A percentile compares a stretch with the other conserved stretches of the same genome.
These are phyloP conservation scores for Clitopilus hobsonii DNA, from an alignment of 768 basidiomycete species.

Conservation along the genomic window DNA sequence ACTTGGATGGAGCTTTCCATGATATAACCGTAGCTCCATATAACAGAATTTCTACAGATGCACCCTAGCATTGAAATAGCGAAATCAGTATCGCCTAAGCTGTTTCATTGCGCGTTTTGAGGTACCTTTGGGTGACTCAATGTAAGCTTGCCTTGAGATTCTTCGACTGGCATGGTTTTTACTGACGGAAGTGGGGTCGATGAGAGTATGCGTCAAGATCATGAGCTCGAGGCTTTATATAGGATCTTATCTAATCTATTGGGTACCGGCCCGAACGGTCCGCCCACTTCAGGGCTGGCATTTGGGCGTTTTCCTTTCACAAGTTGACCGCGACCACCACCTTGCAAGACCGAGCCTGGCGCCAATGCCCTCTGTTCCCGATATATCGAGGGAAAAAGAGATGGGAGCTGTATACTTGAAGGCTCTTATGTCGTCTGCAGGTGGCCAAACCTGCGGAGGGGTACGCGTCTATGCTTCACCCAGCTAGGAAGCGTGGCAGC, in stretches of 20 bases:
- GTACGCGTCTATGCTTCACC: too few species aligned
- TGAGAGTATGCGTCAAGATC: neutral
- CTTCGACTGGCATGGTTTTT: slow-evolving; percentile 52
- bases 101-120: neutral
- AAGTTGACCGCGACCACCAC: neutral
- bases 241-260: neutral
- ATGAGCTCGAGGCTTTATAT: neutral
- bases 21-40: slow-evolving; percentile 88
- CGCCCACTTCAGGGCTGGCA: neutral
- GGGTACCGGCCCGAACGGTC: neutral
- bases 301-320: neutral
- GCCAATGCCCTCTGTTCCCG: too few species aligned
- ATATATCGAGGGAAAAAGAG: too few species aligned
- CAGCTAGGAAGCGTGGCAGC: too few species aligned
- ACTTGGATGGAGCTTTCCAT: slow-evolving; percentile 56
- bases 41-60: slow-evolving; percentile 58
- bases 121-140: slow-evolving; percentile 63
- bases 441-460: too few species aligned
- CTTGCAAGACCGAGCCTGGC: too few species aligned
- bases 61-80: slow-evolving; percentile 44
- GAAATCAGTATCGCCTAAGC: neutral
- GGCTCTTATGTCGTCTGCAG: too few species aligned
- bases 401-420: too few species aligned
- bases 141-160: slow-evolving; percentile 35
- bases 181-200: neutral